Conservation (phyloP, 495 filamentous ascomycete species). For the Podospora fimiseda region DNA sequence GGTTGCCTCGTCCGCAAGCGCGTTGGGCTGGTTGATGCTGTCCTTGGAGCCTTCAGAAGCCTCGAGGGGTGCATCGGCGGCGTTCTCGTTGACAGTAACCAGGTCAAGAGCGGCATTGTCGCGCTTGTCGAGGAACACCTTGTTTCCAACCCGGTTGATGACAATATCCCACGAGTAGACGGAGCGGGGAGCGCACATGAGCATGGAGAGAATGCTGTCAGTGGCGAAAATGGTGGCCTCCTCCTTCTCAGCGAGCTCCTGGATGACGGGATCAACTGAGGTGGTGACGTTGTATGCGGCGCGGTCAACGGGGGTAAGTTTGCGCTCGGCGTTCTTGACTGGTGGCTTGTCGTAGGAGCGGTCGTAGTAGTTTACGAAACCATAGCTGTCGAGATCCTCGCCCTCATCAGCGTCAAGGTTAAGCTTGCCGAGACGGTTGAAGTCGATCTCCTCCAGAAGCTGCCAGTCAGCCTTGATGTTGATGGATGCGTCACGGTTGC, state of each 20-base stretch:
- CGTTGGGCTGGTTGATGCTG: slow-evolving; percentile 80
- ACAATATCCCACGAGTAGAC: slow-evolving; percentile 98
- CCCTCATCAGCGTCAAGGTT: slow-evolving; percentile 91
- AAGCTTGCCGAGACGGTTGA: slow-evolving; percentile 86
- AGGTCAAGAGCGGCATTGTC: slow-evolving; percentile 89
- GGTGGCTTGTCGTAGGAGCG: slow-evolving; percentile 86
- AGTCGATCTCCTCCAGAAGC: slow-evolving; percentile 97
- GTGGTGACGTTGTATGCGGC: slow-evolving; percentile 98
- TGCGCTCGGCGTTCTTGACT: slow-evolving; percentile 79
- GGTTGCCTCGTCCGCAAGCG: slow-evolving; percentile 91
- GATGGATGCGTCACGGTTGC: slow-evolving; percentile 90
- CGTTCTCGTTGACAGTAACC: slow-evolving; percentile 98
- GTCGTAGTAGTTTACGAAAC: slow-evolving; percentile 97
- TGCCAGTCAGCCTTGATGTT: slow-evolving; percentile 92
- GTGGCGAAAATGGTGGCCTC: slow-evolving; percentile 96
- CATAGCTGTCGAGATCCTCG: slow-evolving; percentile 90
- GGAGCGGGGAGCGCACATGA: slow-evolving; percentile 94
- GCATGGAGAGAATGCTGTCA: slow-evolving; percentile 93
- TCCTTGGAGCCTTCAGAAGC: slow-evolving; percentile 90
- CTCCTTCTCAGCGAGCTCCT: slow-evolving; percentile 93
- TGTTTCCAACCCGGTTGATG: slow-evolving; percentile 82
- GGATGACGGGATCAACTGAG: slow-evolving; percentile 89
- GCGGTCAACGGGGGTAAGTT: slow-evolving; percentile 80
- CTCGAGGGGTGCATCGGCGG: slow-evolving; percentile 90
- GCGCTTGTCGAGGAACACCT: slow-evolving; percentile 97